Percentiles rank a stretch among this genome's conserved stretches.
phyloP scores from a whole-genome alignment of 768 basidiomycete genomes.

The Gloeophyllum trabeum region DNA sequence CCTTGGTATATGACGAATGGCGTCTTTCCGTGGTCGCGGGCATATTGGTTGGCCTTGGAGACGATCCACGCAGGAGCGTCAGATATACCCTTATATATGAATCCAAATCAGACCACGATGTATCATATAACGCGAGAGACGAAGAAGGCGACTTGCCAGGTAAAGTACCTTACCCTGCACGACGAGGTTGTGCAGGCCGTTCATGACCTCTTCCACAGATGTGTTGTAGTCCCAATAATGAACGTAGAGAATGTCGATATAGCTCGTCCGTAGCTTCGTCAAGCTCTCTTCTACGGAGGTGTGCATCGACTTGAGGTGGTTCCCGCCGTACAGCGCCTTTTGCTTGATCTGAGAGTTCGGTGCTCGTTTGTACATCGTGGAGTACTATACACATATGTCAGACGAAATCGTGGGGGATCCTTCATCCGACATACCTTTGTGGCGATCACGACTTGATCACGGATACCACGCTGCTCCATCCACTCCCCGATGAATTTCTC shows the following conservation, averaged over 20 bases:
- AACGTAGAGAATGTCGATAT: slow-evolving; percentile 21
- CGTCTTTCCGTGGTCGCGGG: slow-evolving; percentile 19
- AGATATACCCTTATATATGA: slow-evolving; percentile 8
- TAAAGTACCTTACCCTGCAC: slow-evolving; percentile 26
- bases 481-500: slow-evolving; percentile 30
- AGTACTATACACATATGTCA: slow-evolving; percentile 11
- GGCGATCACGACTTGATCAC: slow-evolving; percentile 25
- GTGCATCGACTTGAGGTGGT: slow-evolving; percentile 23
- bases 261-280: slow-evolving; percentile 9
- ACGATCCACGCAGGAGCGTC: slow-evolving; percentile 19
- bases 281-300: slow-evolving; percentile 20
- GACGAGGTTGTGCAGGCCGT: slow-evolving; percentile 28
- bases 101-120: no score
- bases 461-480: slow-evolving; percentile 21
- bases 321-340: slow-evolving; percentile 30
- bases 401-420: background rate
- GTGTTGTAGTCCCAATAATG: slow-evolving; percentile 20
- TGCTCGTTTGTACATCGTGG: slow-evolving; percentile 11
- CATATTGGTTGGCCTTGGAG: slow-evolving; percentile 19
- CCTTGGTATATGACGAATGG: slow-evolving; percentile 28
- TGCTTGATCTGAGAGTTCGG: slow-evolving; percentile 11
- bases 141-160: no score
- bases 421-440: slow-evolving; percentile 9
- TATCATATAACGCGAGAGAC: no score
- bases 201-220: slow-evolving; percentile 25